These are phyloP conservation scores for Zopfochytrium polystomum DNA, from an alignment of 371 early-diverging fungal species.

Conservation along the genomic window DNA sequence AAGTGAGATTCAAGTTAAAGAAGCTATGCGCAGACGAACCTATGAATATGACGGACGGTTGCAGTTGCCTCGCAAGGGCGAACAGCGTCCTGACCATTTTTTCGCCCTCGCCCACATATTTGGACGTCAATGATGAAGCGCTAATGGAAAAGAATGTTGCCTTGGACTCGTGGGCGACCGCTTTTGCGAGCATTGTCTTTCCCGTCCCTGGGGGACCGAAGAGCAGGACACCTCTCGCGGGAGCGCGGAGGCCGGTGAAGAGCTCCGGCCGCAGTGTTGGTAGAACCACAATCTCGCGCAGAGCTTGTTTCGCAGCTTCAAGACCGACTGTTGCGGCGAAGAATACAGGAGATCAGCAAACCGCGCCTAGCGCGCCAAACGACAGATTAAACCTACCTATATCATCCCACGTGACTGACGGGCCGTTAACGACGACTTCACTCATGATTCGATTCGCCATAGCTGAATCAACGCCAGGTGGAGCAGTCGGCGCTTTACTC, in stretches of 20 bases:
- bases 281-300: constrained; percentile 97
- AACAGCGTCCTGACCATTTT: constrained; percentile 90
- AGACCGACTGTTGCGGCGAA: constrained; percentile 75
- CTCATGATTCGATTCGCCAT: constrained; percentile 60
- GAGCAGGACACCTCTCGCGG: constrained; percentile 96
- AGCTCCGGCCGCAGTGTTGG: constrained; percentile 96
- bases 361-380: background rate
- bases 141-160: constrained; percentile 94
- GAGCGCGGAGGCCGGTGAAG: constrained; percentile 89
- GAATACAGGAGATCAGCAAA: constrained; percentile 5
- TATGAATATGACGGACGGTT: constrained; percentile 95
- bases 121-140: constrained; percentile 92
- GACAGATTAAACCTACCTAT: constrained; percentile 41
- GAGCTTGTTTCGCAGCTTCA: constrained; percentile 96
- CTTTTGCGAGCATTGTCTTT: constrained; percentile 96
- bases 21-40: no score
- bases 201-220: constrained; percentile 99
- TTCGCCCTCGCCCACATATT: constrained; percentile 98
- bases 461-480: constrained; percentile 44
- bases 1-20: no score
- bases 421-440: constrained; percentile 56
- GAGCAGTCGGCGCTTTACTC: background rate
- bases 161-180: constrained; percentile 94
- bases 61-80: constrained; percentile 87
- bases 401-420: constrained; percentile 59